Evolutionary conservation across 2,329 filamentous ascomycete species (phyloP).

Genomic region (Scedosporium boydii): DNA sequence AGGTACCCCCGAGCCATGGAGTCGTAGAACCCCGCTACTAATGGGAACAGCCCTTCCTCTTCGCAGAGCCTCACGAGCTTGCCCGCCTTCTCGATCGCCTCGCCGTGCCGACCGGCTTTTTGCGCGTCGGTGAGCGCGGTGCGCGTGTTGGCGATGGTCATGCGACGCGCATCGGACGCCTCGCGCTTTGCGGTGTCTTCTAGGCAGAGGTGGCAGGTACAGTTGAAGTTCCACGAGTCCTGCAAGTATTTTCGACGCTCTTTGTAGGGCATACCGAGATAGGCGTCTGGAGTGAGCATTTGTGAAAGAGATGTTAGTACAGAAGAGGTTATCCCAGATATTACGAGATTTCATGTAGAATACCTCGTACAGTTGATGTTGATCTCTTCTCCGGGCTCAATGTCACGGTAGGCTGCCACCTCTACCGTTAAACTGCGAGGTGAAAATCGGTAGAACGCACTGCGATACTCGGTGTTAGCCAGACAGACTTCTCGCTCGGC

Average conservation of each 20-base stretch:
- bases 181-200: constrained; percentile 8
- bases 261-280: constrained; percentile 15
- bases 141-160: constrained; percentile 14
- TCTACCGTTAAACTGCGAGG: constrained; percentile 20
- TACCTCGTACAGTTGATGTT: constrained; percentile 23
- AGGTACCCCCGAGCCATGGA: constrained; percentile 13
- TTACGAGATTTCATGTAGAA: background rate
- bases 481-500: background rate
- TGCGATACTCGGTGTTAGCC: constrained; percentile 8
- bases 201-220: constrained; percentile 16
- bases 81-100: constrained; percentile 9
- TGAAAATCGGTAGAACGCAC: constrained; percentile 23
- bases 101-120: constrained; percentile 5
- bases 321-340: too few relatives aligned
- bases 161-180: constrained; percentile 14
- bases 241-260: constrained; percentile 14
- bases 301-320: background rate
- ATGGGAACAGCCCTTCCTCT: constrained; percentile 15
- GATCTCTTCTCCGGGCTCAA: constrained; percentile 23
- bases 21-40: constrained; percentile 15
- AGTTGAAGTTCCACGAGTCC: constrained; percentile 18
- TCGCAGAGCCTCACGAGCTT: constrained; percentile 13
- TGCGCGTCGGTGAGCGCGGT: constrained; percentile 12
- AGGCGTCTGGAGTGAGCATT: constrained; percentile 13
- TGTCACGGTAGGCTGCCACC: constrained; percentile 23